phyloP scores from a whole-genome alignment of 768 basidiomycete genomes.

The Leccinum rimulosum region DNA sequence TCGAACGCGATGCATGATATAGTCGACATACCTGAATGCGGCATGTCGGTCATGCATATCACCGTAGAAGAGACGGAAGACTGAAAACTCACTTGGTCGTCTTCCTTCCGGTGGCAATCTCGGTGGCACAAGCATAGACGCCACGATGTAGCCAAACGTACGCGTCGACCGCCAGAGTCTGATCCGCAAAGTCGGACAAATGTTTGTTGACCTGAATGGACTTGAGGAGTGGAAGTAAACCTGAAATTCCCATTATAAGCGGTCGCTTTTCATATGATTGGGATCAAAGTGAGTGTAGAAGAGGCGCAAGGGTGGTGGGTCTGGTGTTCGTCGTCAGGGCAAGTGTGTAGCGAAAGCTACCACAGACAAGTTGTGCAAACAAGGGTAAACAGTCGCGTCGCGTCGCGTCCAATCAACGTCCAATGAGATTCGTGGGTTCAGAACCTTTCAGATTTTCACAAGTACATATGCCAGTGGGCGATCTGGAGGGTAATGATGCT shows the following conservation, averaged over 20 bases:
- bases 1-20: slow-evolving; percentile 89
- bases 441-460: background rate
- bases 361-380: slow-evolving; percentile 17
- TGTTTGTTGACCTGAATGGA: slow-evolving; percentile 78
- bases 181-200: slow-evolving; percentile 78
- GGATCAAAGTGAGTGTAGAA: slow-evolving; percentile 7
- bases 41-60: slow-evolving; percentile 2
- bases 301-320: slow-evolving; percentile 1
- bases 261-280: background rate
- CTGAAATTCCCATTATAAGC: slow-evolving; percentile 83
- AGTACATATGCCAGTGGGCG: background rate
- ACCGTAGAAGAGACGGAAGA: background rate
- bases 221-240: slow-evolving; percentile 86
- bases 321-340: background rate
- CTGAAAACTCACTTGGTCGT: slow-evolving; percentile 71
- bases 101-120: slow-evolving; percentile 79
- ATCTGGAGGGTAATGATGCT: background rate
- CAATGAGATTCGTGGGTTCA: slow-evolving; percentile 7
- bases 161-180: slow-evolving; percentile 89
- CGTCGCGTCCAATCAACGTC: slow-evolving; percentile 22
- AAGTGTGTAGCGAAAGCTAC: background rate
- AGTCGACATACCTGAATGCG: slow-evolving; percentile 82
- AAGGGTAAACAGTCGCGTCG: slow-evolving; percentile 33
- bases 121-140: slow-evolving; percentile 85
- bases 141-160: slow-evolving; percentile 95